Conservation (phyloP, 208 protist genomes). For the Wallacemonas sp. region DNA sequence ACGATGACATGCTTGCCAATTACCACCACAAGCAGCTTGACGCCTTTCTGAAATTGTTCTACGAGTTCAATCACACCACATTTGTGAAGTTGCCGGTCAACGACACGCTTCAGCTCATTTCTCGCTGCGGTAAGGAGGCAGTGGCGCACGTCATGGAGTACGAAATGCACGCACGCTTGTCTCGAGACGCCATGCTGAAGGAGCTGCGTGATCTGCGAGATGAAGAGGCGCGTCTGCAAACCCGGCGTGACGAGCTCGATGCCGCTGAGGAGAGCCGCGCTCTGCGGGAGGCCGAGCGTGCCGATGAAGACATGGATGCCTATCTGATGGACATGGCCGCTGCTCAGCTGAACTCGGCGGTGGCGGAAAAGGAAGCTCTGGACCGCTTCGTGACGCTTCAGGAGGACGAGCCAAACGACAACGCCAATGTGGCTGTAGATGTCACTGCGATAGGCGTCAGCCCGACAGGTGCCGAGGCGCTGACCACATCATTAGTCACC, state of each 20-base stretch:
- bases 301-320: slow-evolving; percentile 25
- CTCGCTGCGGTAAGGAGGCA: slow-evolving; percentile 70
- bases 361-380: slow-evolving; percentile 1
- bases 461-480: no score
- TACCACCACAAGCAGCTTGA: slow-evolving; percentile 85
- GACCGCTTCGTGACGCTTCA: background rate
- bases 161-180: slow-evolving; percentile 67
- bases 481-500: no score
- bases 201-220: slow-evolving; percentile 42
- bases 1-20: slow-evolving; percentile 31
- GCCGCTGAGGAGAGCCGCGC: slow-evolving; percentile 35
- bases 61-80: slow-evolving; percentile 88
- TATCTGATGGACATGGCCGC: slow-evolving; percentile 13
- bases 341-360: background rate
- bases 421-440: no score
- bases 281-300: slow-evolving; percentile 22
- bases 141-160: slow-evolving; percentile 73
- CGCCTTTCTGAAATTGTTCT: slow-evolving; percentile 64
- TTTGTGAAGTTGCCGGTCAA: slow-evolving; percentile 84
- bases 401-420: background rate
- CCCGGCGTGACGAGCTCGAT: slow-evolving; percentile 31
- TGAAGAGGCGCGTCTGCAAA: slow-evolving; percentile 38
- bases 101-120: slow-evolving; percentile 77
- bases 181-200: slow-evolving; percentile 37
- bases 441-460: no score